These are phyloP conservation scores for Dalbergia oliveri DNA, from an alignment of 306 rosid species.

Conservation along the genomic window DNA sequence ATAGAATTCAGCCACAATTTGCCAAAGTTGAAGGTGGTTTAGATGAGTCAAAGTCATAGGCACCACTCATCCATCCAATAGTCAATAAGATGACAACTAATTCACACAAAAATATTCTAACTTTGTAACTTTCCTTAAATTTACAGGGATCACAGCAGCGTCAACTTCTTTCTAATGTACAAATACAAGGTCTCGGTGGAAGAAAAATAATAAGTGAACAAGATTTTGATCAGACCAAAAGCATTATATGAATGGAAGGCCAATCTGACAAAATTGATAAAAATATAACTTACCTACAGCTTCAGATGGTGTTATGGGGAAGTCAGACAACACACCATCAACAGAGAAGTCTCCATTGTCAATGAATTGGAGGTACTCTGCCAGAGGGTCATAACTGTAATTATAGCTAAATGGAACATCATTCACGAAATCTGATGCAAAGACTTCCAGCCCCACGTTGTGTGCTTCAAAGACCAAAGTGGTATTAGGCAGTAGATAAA, in stretches of 20 bases:
- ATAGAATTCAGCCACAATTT: background rate
- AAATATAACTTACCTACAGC: conserved; percentile 67
- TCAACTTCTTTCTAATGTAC: conserved; percentile 11
- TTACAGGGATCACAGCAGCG: background rate
- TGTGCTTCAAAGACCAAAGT: conserved; percentile 80
- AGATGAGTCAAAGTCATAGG: background rate
- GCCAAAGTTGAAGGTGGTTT: background rate
- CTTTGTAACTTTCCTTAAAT: background rate
- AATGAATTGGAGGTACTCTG: conserved; percentile 73
- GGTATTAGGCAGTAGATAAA: conserved; percentile 67
- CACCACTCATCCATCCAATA: background rate
- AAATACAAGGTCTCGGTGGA: conserved; percentile 18
- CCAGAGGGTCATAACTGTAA: conserved; percentile 79
- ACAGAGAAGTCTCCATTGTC: conserved; percentile 78
- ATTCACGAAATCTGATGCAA: conserved; percentile 71
- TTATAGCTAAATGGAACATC: conserved; percentile 65
- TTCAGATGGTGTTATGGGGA: conserved; percentile 71
- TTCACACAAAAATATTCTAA: background rate
- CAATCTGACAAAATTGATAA: conserved; percentile 1
- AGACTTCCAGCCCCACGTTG: conserved; percentile 69
- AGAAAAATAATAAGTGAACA: background rate
- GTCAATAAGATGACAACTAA: background rate
- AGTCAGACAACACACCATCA: conserved; percentile 85
- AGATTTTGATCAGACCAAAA: conserved; percentile 20
- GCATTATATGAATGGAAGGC: conserved; percentile 13